A percentile compares a stretch with the other conserved stretches of the same genome.
Evolutionary conservation across 2,329 filamentous ascomycete genomes (phyloP).

Genomic region (Penicillium psychrosexuale): DNA sequence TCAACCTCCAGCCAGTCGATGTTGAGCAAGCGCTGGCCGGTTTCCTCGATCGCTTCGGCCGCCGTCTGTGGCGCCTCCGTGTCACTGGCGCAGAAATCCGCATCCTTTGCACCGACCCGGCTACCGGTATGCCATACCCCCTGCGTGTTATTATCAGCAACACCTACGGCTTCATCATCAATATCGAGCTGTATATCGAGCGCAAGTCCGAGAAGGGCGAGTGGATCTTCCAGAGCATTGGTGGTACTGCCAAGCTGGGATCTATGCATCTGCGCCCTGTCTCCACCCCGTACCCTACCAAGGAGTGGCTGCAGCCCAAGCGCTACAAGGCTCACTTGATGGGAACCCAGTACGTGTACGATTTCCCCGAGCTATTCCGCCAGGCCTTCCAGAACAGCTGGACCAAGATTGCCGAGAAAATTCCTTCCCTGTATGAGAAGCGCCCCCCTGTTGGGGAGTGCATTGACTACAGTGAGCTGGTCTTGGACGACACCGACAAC

Average conservation of each 20-base stretch:
- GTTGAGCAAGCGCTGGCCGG: constrained; percentile 90
- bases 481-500: constrained; percentile 90
- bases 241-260: constrained; percentile 90
- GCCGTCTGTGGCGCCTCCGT: constrained; percentile 91
- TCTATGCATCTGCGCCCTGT: constrained; percentile 92
- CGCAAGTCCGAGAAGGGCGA: constrained; percentile 97
- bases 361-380: constrained; percentile 98
- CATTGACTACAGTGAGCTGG: constrained; percentile 89
- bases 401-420: constrained; percentile 70
- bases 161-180: constrained; percentile 95
- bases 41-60: constrained; percentile 94
- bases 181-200: constrained; percentile 97
- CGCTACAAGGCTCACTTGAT: constrained; percentile 98
- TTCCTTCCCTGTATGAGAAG: constrained; percentile 71
- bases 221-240: constrained; percentile 98
- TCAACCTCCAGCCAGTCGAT: constrained; percentile 83
- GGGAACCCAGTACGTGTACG: constrained; percentile 99
- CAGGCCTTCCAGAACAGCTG: constrained; percentile 97
- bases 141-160: constrained; percentile 96
- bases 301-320: constrained; percentile 98
- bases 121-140: constrained; percentile 80
- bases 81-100: constrained; percentile 97
- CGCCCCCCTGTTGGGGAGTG: constrained; percentile 85
- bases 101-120: constrained; percentile 91
- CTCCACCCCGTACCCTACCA: constrained; percentile 89